phyloP scores from a whole-genome alignment of 148 eudicot genomes.

The Rhododendron henanense region DNA sequence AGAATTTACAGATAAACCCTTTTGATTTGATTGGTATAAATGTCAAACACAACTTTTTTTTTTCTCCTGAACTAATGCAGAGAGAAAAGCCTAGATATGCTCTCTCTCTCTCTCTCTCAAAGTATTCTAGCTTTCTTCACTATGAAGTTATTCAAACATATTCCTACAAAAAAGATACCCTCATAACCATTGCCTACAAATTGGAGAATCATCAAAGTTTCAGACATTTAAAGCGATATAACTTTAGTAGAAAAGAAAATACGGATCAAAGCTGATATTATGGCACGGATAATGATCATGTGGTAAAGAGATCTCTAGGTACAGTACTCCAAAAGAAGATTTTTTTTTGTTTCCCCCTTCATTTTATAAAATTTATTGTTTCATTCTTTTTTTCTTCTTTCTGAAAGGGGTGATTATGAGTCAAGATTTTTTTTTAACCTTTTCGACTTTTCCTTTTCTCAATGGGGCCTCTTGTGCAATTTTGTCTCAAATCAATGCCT shows the following conservation, averaged over 20 bases:
- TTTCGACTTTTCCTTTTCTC: conserved; percentile 21
- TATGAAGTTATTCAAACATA: conserved; percentile 23
- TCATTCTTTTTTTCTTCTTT: conserved; percentile 6
- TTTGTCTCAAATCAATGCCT: conserved; percentile 21
- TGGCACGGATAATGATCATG: conserved; percentile 25
- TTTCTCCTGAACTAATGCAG: background rate
- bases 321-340: conserved; percentile 22
- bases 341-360: conserved; percentile 17
- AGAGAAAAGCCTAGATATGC: conserved; percentile 20
- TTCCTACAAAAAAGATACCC: conserved; percentile 18
- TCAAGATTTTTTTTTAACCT: conserved; percentile 27
- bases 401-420: conserved; percentile 32
- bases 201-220: conserved; percentile 26
- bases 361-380: background rate
- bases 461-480: conserved; percentile 21
- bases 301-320: conserved; percentile 22
- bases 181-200: conserved; percentile 9
- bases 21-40: background rate
- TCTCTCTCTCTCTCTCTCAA: conserved; percentile 7
- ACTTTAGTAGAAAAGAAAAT: conserved; percentile 27
- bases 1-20: background rate
- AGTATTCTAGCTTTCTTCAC: conserved; percentile 15
- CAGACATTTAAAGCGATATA: conserved; percentile 20
- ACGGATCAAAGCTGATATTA: conserved; percentile 20
- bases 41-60: conserved; percentile 3